Evolutionary conservation across 805 yeast species (phyloP), one percentile per base, ranked within the genome.

Genomic region (Kockiozyma suomiensis): DNA sequence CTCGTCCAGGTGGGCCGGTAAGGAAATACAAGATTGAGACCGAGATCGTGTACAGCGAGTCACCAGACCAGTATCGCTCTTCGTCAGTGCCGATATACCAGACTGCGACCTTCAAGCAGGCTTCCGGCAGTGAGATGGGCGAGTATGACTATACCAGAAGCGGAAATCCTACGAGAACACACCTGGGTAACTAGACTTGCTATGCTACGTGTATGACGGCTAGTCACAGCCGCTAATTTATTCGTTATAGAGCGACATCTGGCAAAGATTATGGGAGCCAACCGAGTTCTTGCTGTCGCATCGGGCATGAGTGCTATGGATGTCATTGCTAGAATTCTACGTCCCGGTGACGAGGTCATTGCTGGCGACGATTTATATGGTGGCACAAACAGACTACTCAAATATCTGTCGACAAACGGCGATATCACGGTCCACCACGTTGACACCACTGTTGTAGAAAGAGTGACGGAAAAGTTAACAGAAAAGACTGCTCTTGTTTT

Each of bases 281-380:
- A 81, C 30, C 81, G 86, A 51, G 85, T 90, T 0, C 86, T 82
- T 69, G 96, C 96, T 3, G 96, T 91, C 10, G 84, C 91, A 50
- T 84, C 91, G 50, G 98, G 98, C 26, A 92, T 92, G 98, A 87
- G 96, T 1, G 91, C 96, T 57, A 78, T 90, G 64, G 97, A 93
- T 71, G 92, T 90, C 32, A 86, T 92, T 58, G 81, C 88, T 42
- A 81, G 96, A 47, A 76, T 88, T 52, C 78, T 91, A 62, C 69
- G 69, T 41, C 93, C 96, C 1, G 91, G 92, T n/a, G 96, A 88
- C 71, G 90, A 89, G 73, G 92, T 92, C 35, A 83, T 92, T 66
- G 96, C 97, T 4, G 98, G 98, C 54, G 94, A 89, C 72, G 98
- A 92, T 72, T 81, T 92, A 64, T 92, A 92, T 71, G 98, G 98